These are phyloP conservation scores for Stylosanthes scabra DNA, from an alignment of 331 rosid genomes.

Conservation along the genomic window DNA sequence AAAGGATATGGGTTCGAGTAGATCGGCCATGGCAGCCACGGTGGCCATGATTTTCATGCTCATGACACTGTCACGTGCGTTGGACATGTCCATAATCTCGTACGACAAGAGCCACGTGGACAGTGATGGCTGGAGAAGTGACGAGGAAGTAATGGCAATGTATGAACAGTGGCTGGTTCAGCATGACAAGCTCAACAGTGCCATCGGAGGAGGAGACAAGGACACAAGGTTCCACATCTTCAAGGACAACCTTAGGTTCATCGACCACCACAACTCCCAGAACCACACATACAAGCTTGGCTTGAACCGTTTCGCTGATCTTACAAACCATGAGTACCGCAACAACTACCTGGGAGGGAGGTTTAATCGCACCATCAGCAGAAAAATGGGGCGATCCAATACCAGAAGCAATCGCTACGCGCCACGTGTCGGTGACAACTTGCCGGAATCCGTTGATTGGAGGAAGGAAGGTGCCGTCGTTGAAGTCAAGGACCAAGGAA, in stretches of 20 bases:
- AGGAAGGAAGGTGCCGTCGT: conserved; percentile 77
- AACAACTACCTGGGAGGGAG: conserved; percentile 59
- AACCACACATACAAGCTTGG: conserved; percentile 68
- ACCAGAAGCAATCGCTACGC: conserved; percentile 63
- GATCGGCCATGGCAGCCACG: conserved; percentile 29
- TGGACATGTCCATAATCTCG: conserved; percentile 69
- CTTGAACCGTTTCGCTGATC: conserved; percentile 85
- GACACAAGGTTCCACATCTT: conserved; percentile 76
- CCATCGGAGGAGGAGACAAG: conserved; percentile 54
- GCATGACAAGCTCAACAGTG: conserved; percentile 64
- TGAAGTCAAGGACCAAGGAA: conserved; percentile 73
- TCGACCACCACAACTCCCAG: conserved; percentile 71
- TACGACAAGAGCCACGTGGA: conserved; percentile 40
- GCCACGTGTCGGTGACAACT: conserved; percentile 58
- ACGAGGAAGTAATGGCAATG: conserved; percentile 65
- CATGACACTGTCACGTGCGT: conserved; percentile 55
- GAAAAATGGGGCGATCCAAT: conserved; percentile 38
- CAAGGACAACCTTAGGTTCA: conserved; percentile 77
- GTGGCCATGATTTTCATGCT: conserved; percentile 41
- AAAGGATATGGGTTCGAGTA: conserved; percentile 47
- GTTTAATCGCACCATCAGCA: conserved; percentile 24
- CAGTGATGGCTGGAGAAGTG: conserved; percentile 53
- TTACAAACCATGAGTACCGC: conserved; percentile 83
- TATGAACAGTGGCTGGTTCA: conserved; percentile 70
- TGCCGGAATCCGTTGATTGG: conserved; percentile 86